phyloP scores from a whole-genome alignment of 2,329 filamentous ascomycete genomes.

The Hansfordia pulvinata region DNA sequence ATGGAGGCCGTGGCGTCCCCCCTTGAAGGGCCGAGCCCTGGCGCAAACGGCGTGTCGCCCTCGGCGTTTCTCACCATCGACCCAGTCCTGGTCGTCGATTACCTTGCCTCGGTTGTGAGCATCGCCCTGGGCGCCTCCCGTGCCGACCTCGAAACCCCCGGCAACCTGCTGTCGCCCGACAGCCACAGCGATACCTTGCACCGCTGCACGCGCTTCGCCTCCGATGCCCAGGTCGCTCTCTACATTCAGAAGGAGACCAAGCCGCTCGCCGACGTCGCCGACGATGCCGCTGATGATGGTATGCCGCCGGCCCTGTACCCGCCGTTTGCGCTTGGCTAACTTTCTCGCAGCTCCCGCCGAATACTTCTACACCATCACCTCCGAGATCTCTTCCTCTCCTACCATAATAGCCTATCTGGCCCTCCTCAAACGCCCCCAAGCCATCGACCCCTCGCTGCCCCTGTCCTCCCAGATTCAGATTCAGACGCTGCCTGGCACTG shows the following conservation, averaged over 20 bases:
- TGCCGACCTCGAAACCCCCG: slow-evolving; percentile 65
- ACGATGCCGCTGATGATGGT: slow-evolving; percentile 32
- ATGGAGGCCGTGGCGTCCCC: slow-evolving; percentile 40
- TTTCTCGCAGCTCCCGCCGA: slow-evolving; percentile 24
- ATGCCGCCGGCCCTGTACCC: slow-evolving; percentile 9
- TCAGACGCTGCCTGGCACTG: slow-evolving; percentile 77
- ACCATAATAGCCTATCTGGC: slow-evolving; percentile 79
- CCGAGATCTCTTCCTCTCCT: slow-evolving; percentile 66
- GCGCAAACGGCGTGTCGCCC: slow-evolving; percentile 30
- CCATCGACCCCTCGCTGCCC: slow-evolving; percentile 71
- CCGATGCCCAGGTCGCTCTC: slow-evolving; percentile 73
- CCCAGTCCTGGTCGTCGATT: slow-evolving; percentile 55
- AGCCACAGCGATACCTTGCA: slow-evolving; percentile 69
- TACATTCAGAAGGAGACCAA: slow-evolving; percentile 80
- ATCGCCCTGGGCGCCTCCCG: slow-evolving; percentile 63
- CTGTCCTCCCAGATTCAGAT: slow-evolving; percentile 84
- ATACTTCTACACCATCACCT: slow-evolving; percentile 68
- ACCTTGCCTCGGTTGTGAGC: slow-evolving; percentile 57
- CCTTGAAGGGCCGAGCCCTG: slow-evolving; percentile 23
- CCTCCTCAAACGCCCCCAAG: slow-evolving; percentile 77
- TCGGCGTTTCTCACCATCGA: slow-evolving; percentile 45
- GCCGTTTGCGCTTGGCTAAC: slow-evolving; percentile 11
- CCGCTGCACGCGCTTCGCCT: slow-evolving; percentile 78
- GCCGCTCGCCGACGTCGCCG: slow-evolving; percentile 35
- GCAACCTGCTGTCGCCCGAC: slow-evolving; percentile 67